Evolutionary conservation across 2,329 filamentous ascomycete genomes (phyloP), one percentile per base, ranked within the genome.

Genomic region (Talaromyces sp.): DNA sequence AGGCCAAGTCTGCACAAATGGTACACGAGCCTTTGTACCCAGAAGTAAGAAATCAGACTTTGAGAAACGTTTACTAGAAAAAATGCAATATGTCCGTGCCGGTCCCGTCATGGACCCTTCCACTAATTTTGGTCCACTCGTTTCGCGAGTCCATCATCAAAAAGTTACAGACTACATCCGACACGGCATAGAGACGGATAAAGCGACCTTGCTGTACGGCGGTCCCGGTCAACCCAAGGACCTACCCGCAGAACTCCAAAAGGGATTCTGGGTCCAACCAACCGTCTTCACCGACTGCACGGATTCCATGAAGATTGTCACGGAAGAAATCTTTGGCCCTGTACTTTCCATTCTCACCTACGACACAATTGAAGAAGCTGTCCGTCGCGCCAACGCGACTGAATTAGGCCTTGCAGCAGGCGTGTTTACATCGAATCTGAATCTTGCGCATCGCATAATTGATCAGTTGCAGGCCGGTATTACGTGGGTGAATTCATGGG

Each of bases 401-500:
- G 83, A 87, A 22, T 83, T 95, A 63, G 92, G 92, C 33, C 86
- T 96, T 3, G 92, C 92, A 0, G 93, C 92, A 0, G 92, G 92
- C 22, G 90, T 96, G 1, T 94, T 96, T 70, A 91, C 91, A 0
- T 86, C 85, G 66, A 87, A 96, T 69, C 77, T 96, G 61, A 89
- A 91, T 70, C 74, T 84, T 57, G 92, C 90, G 63, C 91, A 96
- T 72, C 82, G 85, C 50, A 85, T 94, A 0, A 83, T 94, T 49
- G 84, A 85, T 27, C 84, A 86, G 72, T 80, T 96, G 5, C 85
- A 96, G 73, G 92, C 92, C 0, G 92, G 92, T 39, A 96, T 96
- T 72, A 96, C 91, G 1, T 96, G 92, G 92, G 84, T 96, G 61
- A 96, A 96, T 76, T 93, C 91, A 0, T 96, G 93, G 93, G 92